A percentile compares a stretch with the other conserved stretches of the same genome.
phyloP scores from a whole-genome alignment of 1,284 basidiomycete genomes.

The Ganoderma resinaceum region DNA sequence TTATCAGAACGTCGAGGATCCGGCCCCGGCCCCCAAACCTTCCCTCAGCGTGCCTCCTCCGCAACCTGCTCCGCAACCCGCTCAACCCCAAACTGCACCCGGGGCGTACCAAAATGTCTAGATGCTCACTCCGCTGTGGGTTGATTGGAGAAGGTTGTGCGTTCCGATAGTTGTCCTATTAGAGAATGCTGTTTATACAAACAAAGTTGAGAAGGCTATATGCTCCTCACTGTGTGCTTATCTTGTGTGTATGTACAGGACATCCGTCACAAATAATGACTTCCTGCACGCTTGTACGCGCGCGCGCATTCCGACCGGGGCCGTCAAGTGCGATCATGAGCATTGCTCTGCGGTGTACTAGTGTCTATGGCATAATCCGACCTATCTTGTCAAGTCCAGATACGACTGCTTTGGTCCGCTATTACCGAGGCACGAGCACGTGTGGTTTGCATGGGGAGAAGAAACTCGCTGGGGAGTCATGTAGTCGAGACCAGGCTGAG shows the following conservation, averaged over 20 bases:
- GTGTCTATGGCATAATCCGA: too few species aligned
- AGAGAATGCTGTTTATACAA: neutral
- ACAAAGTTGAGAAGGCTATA: neutral
- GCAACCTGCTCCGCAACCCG: conserved; percentile 31
- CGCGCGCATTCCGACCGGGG: neutral
- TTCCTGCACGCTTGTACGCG: neutral
- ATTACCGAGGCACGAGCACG: neutral
- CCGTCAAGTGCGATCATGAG: neutral
- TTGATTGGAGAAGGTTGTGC: neutral
- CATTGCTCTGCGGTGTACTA: neutral
- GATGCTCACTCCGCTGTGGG: conserved; percentile 3
- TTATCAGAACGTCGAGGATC: conserved; percentile 79
- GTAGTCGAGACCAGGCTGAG: too few species aligned
- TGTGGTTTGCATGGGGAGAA: too few species aligned
- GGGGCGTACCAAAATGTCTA: conserved; percentile 63
- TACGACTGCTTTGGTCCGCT: neutral
- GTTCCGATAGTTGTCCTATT: neutral
- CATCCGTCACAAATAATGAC: neutral
- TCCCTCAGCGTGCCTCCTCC: conserved; percentile 36
- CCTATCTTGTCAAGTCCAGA: neutral
- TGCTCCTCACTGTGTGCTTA: neutral
- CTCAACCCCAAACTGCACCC: conserved; percentile 38
- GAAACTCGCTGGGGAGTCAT: too few species aligned
- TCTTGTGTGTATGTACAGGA: neutral
- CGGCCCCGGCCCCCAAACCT: conserved; percentile 48